A percentile compares a stretch with the other conserved stretches of the same genome.
Evolutionary conservation across 768 basidiomycete species (phyloP).

Genomic region (Amanita thiersii): DNA sequence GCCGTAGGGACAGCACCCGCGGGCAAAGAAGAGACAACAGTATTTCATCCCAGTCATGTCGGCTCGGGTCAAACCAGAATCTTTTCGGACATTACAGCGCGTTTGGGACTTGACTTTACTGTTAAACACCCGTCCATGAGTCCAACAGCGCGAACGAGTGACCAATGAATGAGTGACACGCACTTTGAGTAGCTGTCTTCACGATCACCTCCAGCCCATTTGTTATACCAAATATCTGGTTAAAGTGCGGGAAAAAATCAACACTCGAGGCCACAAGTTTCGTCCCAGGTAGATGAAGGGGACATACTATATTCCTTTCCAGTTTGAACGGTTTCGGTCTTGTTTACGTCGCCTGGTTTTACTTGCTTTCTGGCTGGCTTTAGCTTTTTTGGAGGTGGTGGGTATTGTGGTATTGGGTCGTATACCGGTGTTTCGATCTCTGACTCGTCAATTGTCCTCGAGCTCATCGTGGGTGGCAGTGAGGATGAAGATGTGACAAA

Average conservation of each 20-base stretch:
- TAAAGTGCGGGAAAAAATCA: slow-evolving; percentile 4
- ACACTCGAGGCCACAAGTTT: not conserved
- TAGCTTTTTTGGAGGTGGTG: slow-evolving; percentile 49
- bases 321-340: slow-evolving; percentile 81
- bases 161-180: slow-evolving; percentile 20
- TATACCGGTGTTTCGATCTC: slow-evolving; percentile 5
- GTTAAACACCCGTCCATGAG: slow-evolving; percentile 6
- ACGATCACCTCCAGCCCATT: slow-evolving; percentile 99
- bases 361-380: slow-evolving; percentile 95
- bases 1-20: slow-evolving; percentile 97
- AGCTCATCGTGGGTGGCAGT: not conserved
- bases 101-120: slow-evolving; percentile 95
- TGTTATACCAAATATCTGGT: slow-evolving; percentile 95
- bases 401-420: slow-evolving; percentile 7
- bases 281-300: not conserved
- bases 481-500: not conserved
- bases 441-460: slow-evolving; percentile 1
- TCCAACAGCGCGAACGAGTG: not conserved
- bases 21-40: slow-evolving; percentile 89
- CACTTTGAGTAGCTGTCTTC: slow-evolving; percentile 96
- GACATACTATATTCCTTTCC: slow-evolving; percentile 91
- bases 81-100: slow-evolving; percentile 79
- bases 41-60: slow-evolving; percentile 92
- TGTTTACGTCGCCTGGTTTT: slow-evolving; percentile 82
- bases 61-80: slow-evolving; percentile 90